These are phyloP conservation scores for Esteya vermicola DNA, from an alignment of 2,329 filamentous ascomycete species.

Conservation along the genomic window DNA sequence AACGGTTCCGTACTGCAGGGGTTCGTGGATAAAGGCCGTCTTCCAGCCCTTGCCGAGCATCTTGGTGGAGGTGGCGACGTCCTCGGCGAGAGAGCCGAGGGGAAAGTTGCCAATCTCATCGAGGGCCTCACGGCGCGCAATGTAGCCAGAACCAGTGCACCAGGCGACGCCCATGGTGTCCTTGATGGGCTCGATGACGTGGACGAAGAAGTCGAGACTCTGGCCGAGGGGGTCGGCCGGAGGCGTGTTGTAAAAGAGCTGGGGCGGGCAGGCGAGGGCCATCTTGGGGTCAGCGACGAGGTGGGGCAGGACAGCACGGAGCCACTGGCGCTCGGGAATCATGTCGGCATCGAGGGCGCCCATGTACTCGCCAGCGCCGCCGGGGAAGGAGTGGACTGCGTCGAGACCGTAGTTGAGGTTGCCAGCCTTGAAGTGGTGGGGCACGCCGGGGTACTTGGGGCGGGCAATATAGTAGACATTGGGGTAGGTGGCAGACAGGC, in stretches of 20 bases:
- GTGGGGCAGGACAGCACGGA: slow-evolving; percentile 42
- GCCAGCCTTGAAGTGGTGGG: slow-evolving; percentile 48
- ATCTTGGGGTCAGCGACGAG: slow-evolving; percentile 38
- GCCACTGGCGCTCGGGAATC: slow-evolving; percentile 47
- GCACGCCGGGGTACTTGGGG: slow-evolving; percentile 30
- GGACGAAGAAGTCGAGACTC: slow-evolving; percentile 42
- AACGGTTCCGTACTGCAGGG: slow-evolving; percentile 43
- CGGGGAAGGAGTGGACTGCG: slow-evolving; percentile 31
- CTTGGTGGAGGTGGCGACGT: slow-evolving; percentile 41
- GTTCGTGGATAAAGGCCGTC: slow-evolving; percentile 43
- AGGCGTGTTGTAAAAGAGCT: slow-evolving; percentile 49
- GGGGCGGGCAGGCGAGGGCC: slow-evolving; percentile 41
- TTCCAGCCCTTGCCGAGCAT: slow-evolving; percentile 47
- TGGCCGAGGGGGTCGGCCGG: slow-evolving; percentile 41
- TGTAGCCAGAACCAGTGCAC: slow-evolving; percentile 49
- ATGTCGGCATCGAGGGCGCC: slow-evolving; percentile 53
- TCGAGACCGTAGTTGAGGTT: slow-evolving; percentile 50
- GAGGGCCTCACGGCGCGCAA: slow-evolving; percentile 41
- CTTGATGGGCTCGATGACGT: slow-evolving; percentile 34
- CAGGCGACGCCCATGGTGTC: slow-evolving; percentile 37
- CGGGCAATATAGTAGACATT: slow-evolving; percentile 40
- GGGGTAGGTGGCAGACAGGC: slow-evolving; percentile 24
- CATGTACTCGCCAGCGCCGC: slow-evolving; percentile 41
- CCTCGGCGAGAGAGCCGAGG: slow-evolving; percentile 44
- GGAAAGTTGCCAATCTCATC: slow-evolving; percentile 48